Percentiles rank a stretch among this genome's conserved stretches.
These are phyloP conservation scores for Ophiostoma tasmaniense DNA, from an alignment of 2,329 filamentous ascomycete genomes.

Conservation along the genomic window DNA sequence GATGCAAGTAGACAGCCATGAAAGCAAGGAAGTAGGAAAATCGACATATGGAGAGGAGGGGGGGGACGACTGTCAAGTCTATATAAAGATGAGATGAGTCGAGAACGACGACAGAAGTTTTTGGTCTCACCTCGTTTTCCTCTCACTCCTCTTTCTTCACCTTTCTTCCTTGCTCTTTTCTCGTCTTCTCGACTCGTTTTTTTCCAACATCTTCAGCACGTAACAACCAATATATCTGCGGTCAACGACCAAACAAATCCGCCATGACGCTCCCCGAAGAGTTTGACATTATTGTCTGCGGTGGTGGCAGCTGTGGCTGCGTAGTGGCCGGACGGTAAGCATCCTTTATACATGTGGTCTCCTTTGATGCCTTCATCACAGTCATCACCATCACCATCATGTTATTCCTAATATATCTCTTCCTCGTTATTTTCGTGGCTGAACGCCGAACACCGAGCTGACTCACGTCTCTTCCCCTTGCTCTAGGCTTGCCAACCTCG, in stretches of 20 bases:
- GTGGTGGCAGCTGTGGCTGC: conserved; percentile 60
- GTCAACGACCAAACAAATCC: background rate
- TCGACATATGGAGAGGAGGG: background rate
- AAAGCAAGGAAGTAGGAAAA: background rate
- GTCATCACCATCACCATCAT: background rate
- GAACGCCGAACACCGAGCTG: conserved; percentile 6
- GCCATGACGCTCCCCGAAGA: conserved; percentile 52
- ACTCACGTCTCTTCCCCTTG: background rate
- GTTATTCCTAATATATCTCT: conserved; percentile 17
- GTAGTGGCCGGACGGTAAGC: conserved; percentile 49
- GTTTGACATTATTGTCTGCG: conserved; percentile 73
- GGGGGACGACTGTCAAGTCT: background rate
- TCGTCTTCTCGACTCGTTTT: background rate
- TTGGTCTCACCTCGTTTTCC: background rate
- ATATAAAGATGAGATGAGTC: conserved; percentile 5
- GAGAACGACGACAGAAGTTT: background rate
- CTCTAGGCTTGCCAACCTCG: conserved; percentile 59
- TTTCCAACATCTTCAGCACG: background rate
- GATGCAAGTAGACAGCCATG: background rate
- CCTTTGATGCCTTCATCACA: background rate
- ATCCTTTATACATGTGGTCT: conserved; percentile 21
- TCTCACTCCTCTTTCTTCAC: background rate
- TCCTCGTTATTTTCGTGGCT: background rate
- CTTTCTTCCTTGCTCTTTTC: background rate
- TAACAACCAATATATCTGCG: background rate